A percentile compares a stretch with the other conserved stretches of the same genome.
These are phyloP conservation scores for Mycothermus thermophilus DNA, from an alignment of 495 filamentous ascomycete species.

Conservation along the genomic window DNA sequence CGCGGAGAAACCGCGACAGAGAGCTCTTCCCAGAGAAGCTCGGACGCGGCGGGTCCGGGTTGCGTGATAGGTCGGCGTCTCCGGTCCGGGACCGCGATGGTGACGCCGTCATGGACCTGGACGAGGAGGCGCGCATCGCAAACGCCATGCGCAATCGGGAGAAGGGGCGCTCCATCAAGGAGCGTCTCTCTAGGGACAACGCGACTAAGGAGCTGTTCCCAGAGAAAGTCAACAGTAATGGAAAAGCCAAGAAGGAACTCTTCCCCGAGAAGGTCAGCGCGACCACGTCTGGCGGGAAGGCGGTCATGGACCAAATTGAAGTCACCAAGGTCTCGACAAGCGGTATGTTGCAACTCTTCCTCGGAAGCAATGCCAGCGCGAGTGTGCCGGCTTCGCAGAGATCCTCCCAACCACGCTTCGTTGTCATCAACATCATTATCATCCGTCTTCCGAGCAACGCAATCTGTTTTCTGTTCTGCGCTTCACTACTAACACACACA, in stretches of 20 bases:
- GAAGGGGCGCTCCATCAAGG: slow-evolving; percentile 33
- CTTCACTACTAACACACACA: slow-evolving; percentile 12
- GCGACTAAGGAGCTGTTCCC: slow-evolving; percentile 59
- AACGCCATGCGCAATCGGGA: slow-evolving; percentile 27
- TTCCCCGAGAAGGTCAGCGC: slow-evolving; percentile 45
- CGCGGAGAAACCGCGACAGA: slow-evolving; percentile 24
- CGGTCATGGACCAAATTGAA: slow-evolving; percentile 28
- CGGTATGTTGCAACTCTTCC: slow-evolving; percentile 21
- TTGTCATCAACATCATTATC: neutral
- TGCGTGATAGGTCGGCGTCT: slow-evolving; percentile 55
- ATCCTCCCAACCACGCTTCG: neutral
- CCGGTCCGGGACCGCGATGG: slow-evolving; percentile 53
- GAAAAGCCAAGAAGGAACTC: slow-evolving; percentile 43
- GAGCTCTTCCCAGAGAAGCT: slow-evolving; percentile 40
- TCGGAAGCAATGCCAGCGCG: slow-evolving; percentile 7
- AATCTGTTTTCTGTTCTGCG: too few species aligned
- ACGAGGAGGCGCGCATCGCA: slow-evolving; percentile 17
- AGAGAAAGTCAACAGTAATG: slow-evolving; percentile 37
- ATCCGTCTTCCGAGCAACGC: too few species aligned
- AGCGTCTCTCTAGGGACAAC: slow-evolving; percentile 31
- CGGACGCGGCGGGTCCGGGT: slow-evolving; percentile 24
- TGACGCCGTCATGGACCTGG: slow-evolving; percentile 33
- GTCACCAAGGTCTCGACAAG: slow-evolving; percentile 30
- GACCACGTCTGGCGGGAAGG: slow-evolving; percentile 12
- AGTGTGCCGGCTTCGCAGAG: slow-evolving; percentile 2